A percentile compares a stretch with the other conserved stretches of the same genome.
Conservation (phyloP, 2,329 filamentous ascomycete genomes). For the Venturia oleaginea region DNA sequence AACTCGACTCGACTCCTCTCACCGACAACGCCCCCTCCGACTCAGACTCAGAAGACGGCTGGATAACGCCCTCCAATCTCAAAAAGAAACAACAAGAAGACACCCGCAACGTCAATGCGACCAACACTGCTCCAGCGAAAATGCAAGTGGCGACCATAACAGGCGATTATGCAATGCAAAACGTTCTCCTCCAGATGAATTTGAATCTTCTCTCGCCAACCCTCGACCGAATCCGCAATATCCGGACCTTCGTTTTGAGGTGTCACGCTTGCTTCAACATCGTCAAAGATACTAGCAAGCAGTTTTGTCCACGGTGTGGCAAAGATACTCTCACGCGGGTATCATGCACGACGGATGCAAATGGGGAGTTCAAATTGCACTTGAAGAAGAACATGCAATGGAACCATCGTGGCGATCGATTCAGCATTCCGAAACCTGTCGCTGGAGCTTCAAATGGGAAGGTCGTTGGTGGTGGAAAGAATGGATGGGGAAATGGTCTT, state of each 20-base stretch:
- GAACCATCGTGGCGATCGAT: constrained; percentile 88
- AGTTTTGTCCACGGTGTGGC: constrained; percentile 89
- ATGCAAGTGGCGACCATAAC: constrained; percentile 63
- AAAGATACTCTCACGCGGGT: constrained; percentile 78
- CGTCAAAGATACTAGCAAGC: constrained; percentile 73
- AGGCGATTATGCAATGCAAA: constrained; percentile 96
- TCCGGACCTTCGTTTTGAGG: constrained; percentile 82
- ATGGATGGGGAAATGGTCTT: constrained; percentile 75
- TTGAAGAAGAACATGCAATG: constrained; percentile 93
- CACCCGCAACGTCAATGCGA: constrained; percentile 34
- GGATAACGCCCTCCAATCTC: constrained; percentile 92
- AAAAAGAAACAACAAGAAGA: constrained; percentile 72
- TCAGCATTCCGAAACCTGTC: constrained; percentile 83
- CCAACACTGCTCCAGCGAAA: constrained; percentile 2
- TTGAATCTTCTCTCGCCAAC: constrained; percentile 75
- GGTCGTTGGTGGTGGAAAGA: constrained; percentile 63
- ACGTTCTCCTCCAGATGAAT: constrained; percentile 90
- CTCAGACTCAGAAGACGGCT: constrained; percentile 55
- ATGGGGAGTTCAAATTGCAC: constrained; percentile 75
- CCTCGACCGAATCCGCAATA: constrained; percentile 68
- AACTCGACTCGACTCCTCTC: background rate
- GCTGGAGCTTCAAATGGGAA: constrained; percentile 75
- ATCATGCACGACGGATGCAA: constrained; percentile 68
- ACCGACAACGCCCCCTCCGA: constrained; percentile 19
- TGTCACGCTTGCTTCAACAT: constrained; percentile 91